Base-by-base conservation (phyloP, 306 rosid genomes). In the Cicer judaicum region DNA sequence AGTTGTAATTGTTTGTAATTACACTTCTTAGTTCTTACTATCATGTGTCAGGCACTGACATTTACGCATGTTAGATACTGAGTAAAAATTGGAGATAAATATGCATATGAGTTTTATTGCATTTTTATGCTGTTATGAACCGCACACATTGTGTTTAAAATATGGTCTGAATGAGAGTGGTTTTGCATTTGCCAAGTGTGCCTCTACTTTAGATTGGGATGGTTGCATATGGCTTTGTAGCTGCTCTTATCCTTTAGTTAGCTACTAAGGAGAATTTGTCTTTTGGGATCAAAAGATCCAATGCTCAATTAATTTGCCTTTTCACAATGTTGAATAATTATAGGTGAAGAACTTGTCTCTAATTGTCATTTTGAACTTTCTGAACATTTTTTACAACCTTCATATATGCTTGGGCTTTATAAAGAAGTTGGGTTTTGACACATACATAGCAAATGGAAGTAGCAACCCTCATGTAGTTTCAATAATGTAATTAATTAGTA, bases 131-230 rank as follows among this genome's bases (percentile, higher is more conserved):
- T 48, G 29, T 29, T 34, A 36, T 53, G 44, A 50, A 69, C 36
- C 6, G 46, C 61, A 68, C 29, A 29, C 13, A 8, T 44, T 7
- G 38, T 79, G 88, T 76, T 81, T n/a, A n/a, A n/a, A n/a, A n/a
- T n/a, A n/a, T n/a, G n/a, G n/a, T n/a, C n/a, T 74, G 74, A 77
- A 65, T 80, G 84, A 84, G 13, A 70, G 64, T 74, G 69, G 56
- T 85, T 82, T 87, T 85, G 60, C 24, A 41, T 76, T 75, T 89
- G 41, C 12, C 78, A 93, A 96, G 98, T 86, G 76, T 87, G 60
- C 96, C 96, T 74, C 97, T 93, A 81, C 87, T 97, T 14, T 64
- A 91, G 80, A 77, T 89, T 76, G 97, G 98, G 24, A 85, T 93
- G 90, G 71, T 64, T 78, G 88, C 91, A 0, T 91, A 94, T 72